phyloP scores from a whole-genome alignment of 257 asterid species.

The Solanum sitiens region DNA sequence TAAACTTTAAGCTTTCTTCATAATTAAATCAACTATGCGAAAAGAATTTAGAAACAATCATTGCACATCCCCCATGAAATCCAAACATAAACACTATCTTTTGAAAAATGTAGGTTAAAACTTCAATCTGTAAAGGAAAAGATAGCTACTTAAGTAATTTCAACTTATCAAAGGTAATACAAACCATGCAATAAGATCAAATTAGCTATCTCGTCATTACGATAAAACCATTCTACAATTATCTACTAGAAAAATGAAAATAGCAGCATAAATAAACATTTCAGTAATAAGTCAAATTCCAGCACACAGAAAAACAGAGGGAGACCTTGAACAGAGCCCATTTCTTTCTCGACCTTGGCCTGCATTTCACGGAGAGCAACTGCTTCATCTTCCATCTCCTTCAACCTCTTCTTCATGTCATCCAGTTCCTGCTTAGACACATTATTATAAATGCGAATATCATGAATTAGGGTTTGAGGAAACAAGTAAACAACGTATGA shows the following conservation, averaged over 20 bases:
- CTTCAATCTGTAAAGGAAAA: neutral
- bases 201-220: neutral
- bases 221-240: neutral
- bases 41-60: neutral
- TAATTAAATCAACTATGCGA: neutral
- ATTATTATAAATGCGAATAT: neutral
- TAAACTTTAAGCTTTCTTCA: neutral
- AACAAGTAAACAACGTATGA: neutral
- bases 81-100: neutral
- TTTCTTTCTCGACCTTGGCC: neutral
- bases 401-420: conserved; percentile 2
- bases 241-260: neutral
- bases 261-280: neutral
- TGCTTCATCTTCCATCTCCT: conserved; percentile 4
- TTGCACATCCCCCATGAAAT: neutral
- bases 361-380: conserved; percentile 5
- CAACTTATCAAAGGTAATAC: neutral
- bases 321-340: neutral
- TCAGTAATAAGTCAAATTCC: neutral
- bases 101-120: neutral
- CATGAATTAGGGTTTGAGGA: neutral
- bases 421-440: conserved; percentile 1
- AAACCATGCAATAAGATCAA: neutral
- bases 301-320: neutral
- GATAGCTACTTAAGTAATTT: neutral